A percentile compares a stretch with the other conserved stretches of the same genome.
Conservation (phyloP, 768 basidiomycete genomes). For the Hysterangium stoloniferum region DNA sequence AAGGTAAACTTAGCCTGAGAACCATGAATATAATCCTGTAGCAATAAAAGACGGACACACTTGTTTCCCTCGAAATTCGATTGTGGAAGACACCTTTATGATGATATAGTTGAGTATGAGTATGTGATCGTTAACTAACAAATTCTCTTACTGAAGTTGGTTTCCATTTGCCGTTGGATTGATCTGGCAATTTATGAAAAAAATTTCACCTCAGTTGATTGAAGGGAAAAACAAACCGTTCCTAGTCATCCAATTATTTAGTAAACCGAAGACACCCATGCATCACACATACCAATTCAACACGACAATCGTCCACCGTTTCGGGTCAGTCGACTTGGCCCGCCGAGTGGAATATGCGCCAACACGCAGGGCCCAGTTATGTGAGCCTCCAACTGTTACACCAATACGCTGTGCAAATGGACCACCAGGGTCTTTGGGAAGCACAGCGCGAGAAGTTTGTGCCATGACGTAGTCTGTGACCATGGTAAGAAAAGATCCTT, state of each 20-base stretch:
- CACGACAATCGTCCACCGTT: constrained; percentile 64
- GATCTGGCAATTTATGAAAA: constrained; percentile 32
- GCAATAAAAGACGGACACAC: constrained; percentile 23
- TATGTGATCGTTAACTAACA: not conserved
- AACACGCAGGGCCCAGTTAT: constrained; percentile 54
- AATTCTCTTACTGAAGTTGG: constrained; percentile 36
- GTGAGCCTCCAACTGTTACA: constrained; percentile 48
- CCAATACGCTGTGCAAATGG: constrained; percentile 64
- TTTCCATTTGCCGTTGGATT: constrained; percentile 45
- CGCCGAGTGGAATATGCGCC: constrained; percentile 58
- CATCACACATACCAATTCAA: constrained; percentile 43
- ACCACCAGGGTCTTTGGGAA: constrained; percentile 60
- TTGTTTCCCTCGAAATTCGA: constrained; percentile 57
- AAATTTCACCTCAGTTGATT: not conserved
- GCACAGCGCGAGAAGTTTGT: constrained; percentile 64
- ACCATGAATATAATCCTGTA: not conserved
- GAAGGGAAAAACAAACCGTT: constrained; percentile 11
- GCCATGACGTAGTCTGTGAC: constrained; percentile 64
- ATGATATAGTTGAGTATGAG: not conserved
- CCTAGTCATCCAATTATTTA: not conserved
- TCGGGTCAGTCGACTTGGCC: constrained; percentile 44
- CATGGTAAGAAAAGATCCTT: not conserved
- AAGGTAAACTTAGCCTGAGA: constrained; percentile 61
- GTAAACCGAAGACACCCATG: not conserved
- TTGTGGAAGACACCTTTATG: constrained; percentile 33